phyloP scores from a whole-genome alignment of 2,329 filamentous ascomycete species.

The Nemania bipapillata region DNA sequence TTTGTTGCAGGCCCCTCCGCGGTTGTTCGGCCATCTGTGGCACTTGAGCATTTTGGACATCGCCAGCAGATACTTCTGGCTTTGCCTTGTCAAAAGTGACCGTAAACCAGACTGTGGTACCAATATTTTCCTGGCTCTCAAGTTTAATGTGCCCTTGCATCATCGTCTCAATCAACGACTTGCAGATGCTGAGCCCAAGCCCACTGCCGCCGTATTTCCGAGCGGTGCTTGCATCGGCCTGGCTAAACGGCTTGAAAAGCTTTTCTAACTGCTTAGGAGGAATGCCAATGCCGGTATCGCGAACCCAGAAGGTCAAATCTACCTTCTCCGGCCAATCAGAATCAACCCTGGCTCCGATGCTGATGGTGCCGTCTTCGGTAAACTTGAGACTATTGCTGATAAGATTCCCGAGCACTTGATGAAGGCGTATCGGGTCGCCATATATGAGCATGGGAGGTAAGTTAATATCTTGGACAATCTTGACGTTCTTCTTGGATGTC shows the following conservation, averaged over 20 bases:
- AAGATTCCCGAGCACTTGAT: slow-evolving; percentile 80
- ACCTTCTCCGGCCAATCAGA: slow-evolving; percentile 75
- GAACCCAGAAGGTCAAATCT: slow-evolving; percentile 83
- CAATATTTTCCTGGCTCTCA: slow-evolving; percentile 77
- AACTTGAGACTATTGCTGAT: slow-evolving; percentile 96
- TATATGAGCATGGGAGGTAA: slow-evolving; percentile 77
- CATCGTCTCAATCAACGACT: slow-evolving; percentile 90
- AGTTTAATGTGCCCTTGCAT: slow-evolving; percentile 88
- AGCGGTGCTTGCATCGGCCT: slow-evolving; percentile 90
- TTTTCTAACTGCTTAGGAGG: slow-evolving; percentile 83
- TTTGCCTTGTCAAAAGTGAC: slow-evolving; percentile 86
- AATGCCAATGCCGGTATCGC: slow-evolving; percentile 92
- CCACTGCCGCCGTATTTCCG: slow-evolving; percentile 92
- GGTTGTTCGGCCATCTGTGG: slow-evolving; percentile 57
- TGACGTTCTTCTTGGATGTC: slow-evolving; percentile 70
- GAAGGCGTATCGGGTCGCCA: slow-evolving; percentile 73
- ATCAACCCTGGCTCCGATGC: slow-evolving; percentile 79
- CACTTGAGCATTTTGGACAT: slow-evolving; percentile 57
- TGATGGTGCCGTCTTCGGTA: slow-evolving; percentile 85
- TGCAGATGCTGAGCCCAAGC: slow-evolving; percentile 91
- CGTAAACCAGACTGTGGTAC: slow-evolving; percentile 80
- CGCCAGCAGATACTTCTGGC: slow-evolving; percentile 67
- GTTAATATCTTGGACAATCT: slow-evolving; percentile 76
- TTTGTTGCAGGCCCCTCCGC: slow-evolving; percentile 47
- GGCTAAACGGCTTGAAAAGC: slow-evolving; percentile 90